Conservation (phyloP, 495 filamentous ascomycete species). For the Chaetomium tenue region DNA sequence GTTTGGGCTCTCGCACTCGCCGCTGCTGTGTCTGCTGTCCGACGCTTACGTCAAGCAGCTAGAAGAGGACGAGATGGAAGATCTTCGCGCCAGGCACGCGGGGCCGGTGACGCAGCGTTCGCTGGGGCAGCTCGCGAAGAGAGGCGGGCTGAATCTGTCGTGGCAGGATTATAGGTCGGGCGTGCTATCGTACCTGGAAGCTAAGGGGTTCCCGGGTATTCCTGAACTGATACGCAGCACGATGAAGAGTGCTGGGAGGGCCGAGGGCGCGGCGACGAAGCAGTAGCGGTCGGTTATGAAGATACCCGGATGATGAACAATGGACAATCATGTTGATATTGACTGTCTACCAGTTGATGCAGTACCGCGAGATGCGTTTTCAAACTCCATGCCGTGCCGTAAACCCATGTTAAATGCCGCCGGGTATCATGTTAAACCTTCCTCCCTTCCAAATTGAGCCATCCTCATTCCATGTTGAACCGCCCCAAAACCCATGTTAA, state of each 20-base stretch:
- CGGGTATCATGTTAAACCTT: constrained; percentile 33
- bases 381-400: not conserved
- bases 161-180: constrained; percentile 75
- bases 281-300: not conserved
- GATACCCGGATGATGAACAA: not conserved
- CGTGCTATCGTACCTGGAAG: constrained; percentile 70
- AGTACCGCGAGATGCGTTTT: not conserved
- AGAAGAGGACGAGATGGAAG: constrained; percentile 54
- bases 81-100: constrained; percentile 56
- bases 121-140: constrained; percentile 59
- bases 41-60: constrained; percentile 66
- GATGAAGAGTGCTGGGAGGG: constrained; percentile 66
- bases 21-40: constrained; percentile 61
- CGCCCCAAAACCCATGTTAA: too few species aligned
- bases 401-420: constrained; percentile 29
- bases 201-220: constrained; percentile 63
- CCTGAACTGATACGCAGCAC: constrained; percentile 76
- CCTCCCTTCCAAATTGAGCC: not conserved
- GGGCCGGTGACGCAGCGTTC: constrained; percentile 74
- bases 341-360: constrained; percentile 18
- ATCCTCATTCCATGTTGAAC: too few species aligned
- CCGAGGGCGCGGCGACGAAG: constrained; percentile 25
- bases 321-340: constrained; percentile 11
- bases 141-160: constrained; percentile 65
- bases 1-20: constrained; percentile 70